Percentiles rank a stretch among this genome's conserved stretches.
Conservation (phyloP, 768 basidiomycete genomes). For the Xerocomellus intermedius region DNA sequence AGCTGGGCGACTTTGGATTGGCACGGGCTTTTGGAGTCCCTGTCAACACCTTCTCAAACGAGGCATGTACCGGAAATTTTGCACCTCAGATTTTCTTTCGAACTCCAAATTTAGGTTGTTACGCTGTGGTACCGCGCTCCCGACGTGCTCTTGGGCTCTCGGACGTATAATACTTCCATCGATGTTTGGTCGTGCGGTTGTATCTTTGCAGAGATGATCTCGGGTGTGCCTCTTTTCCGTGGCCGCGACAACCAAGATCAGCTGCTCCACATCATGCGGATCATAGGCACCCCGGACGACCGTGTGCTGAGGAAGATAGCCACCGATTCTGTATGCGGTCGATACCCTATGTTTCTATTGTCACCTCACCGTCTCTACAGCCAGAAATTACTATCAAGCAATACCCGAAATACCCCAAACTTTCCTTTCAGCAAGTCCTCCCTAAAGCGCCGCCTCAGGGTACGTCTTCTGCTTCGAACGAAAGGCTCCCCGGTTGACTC, state of each 20-base stretch:
- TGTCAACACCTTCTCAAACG: constrained; percentile 98
- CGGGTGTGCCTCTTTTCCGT: constrained; percentile 93
- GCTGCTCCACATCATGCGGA: constrained; percentile 95
- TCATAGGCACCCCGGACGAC: constrained; percentile 93
- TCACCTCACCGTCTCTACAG: constrained; percentile 36
- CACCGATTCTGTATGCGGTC: constrained; percentile 73
- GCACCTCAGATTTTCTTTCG: not conserved
- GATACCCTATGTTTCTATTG: not conserved
- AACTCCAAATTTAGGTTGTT: constrained; percentile 67
- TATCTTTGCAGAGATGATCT: constrained; percentile 99
- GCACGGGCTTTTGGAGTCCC: constrained; percentile 98
- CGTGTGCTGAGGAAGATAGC: constrained; percentile 84
- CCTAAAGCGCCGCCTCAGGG: constrained; percentile 87
- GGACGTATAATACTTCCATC: constrained; percentile 97
- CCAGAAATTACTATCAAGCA: constrained; percentile 83
- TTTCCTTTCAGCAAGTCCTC: constrained; percentile 75
- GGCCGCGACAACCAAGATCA: constrained; percentile 98
- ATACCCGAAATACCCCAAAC: constrained; percentile 84
- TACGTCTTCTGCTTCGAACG: constrained; percentile 25
- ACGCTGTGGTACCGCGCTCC: constrained; percentile 99
- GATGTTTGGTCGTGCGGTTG: constrained; percentile 99
- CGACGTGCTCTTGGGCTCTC: constrained; percentile 93
- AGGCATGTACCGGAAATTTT: constrained; percentile 44
- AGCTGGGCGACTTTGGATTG: constrained; percentile 96
- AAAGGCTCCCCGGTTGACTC: not conserved